Base-by-base conservation (phyloP, 768 basidiomycete genomes). In the Macrolepiota albuminosa region DNA sequence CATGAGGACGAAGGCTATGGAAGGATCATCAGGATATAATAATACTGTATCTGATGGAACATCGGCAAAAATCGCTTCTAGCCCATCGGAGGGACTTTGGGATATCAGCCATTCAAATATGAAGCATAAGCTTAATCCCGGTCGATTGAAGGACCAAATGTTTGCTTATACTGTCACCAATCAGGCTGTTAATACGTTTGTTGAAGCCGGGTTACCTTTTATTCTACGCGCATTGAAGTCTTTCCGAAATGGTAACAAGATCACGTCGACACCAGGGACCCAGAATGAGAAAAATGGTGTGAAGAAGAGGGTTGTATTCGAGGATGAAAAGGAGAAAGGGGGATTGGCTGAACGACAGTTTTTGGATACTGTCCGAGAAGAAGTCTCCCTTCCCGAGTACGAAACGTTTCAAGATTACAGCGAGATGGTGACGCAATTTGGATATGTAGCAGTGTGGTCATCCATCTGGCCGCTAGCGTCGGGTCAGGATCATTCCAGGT, bases 391-490 rank as follows among this genome's bases (percentile, higher is more conserved):
- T 51, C 91, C 95, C 0, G 86, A 86, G 42, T 95, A 95, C 67
- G 82, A 86, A 39, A 76, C 89, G 6, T 95, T 93, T 67, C 83
- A 78, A 55, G 96, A 98, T 74, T 99, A 96, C 72, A 86, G 85
- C 67, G 97, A 99, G 76, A 98, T 99, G 95, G 91, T 91, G 16
- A 89, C 90, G 9, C 93, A 95, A 68, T 97, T 96, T 70, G 95
- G 96, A 0, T 95, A 96, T 69, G 86, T 98, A 34, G 86, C 85
- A 8, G 77, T 98, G 24, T 98, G 95, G 93, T 91, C 87, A 49
- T 87, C 92, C 34, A 92, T 95, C 60, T 98, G 95, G 94, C 93
- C 95, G 3, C 77, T 98, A 18, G 89, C 93, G 2, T 87, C 93
- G 29, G 79, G 88, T 88, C 57, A 42, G 82, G 69, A 37, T 61